A percentile compares a stretch with the other conserved stretches of the same genome.
phyloP scores from a whole-genome alignment of 192 early-diverging fungal genomes.

The Backusella luteola region DNA sequence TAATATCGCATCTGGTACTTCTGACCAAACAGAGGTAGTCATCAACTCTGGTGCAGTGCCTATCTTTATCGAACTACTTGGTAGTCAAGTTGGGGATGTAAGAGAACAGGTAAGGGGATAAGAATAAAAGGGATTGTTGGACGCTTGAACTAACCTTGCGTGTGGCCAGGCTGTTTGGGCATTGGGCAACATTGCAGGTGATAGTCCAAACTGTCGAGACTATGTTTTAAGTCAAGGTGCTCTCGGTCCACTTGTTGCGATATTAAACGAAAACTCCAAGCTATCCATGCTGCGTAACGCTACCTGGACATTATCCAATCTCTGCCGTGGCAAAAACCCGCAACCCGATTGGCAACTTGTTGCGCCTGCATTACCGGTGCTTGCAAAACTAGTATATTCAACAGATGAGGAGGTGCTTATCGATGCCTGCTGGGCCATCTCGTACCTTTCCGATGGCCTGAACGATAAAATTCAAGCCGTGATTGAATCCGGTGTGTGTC shows the following conservation, averaged over 20 bases:
- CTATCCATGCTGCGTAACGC: constrained; percentile 97
- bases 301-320: constrained; percentile 98
- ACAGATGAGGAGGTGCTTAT: constrained; percentile 95
- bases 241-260: constrained; percentile 79
- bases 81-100: constrained; percentile 82
- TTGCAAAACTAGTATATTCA: constrained; percentile 89
- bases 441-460: constrained; percentile 95
- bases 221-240: constrained; percentile 81
- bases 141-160: background rate
- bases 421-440: constrained; percentile 99
- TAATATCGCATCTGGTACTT: constrained; percentile 97
- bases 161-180: constrained; percentile 89
- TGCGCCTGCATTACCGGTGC: constrained; percentile 78
- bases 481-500: constrained; percentile 92
- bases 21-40: constrained; percentile 90
- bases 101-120: constrained; percentile 75
- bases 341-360: constrained; percentile 86
- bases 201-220: constrained; percentile 89
- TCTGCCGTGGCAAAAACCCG: constrained; percentile 97
- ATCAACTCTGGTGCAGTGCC: constrained; percentile 93
- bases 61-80: constrained; percentile 86
- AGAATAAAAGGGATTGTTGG: background rate
- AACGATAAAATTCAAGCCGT: constrained; percentile 99
- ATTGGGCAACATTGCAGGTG: constrained; percentile 98
- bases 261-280: constrained; percentile 90